Base-by-base conservation (phyloP, 306 rosid genomes). In the Biancaea sappan region DNA sequence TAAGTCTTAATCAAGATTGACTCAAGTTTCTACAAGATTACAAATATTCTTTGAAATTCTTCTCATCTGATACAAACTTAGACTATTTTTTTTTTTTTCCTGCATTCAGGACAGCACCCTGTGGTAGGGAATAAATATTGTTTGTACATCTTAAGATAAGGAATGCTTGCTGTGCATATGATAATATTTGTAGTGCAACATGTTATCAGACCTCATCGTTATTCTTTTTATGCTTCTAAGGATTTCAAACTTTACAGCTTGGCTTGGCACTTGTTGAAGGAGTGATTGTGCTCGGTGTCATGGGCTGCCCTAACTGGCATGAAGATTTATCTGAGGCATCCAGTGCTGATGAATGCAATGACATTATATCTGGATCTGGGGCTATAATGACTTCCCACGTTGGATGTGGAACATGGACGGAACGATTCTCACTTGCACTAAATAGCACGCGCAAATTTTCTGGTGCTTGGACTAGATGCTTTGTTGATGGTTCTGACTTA, bases 241-340 rank as follows among this genome's bases (percentile, higher is more conserved):
- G 24, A 58, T 62, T 65, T 8, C 68, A 73, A 72, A n/a, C 38
- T 46, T 18, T 78, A 71, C 84, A 91, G 96, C 97, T 89, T 47
- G 97, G 98, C 69, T 86, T 92, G 96, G 92, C 97, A 50, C 95
- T 92, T 52, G 89, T 94, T 76, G 97, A 92, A 37, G 93, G 93
- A 72, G 87, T 90, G 85, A 69, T 84, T 82, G 91, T 82, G 19
- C 29, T 88, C 40, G 95, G 95, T 70, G 87, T 92, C 71, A 94
- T 94, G 96, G 97, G 95, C 32, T 94, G 97, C 85, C 99, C 95
- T 25, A 88, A 87, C 87, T 92, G 97, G 97, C 76, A 57, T 68
- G 76, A 74, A 40, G 96, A 83, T 63, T 56, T 69, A 38, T 77
- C 87, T 1, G 63, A 72, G 63, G 85, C 83, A 69, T 46, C 72